Evolutionary conservation across 2,329 filamentous ascomycete species (phyloP).

Genomic region (Huntiella savannae): DNA sequence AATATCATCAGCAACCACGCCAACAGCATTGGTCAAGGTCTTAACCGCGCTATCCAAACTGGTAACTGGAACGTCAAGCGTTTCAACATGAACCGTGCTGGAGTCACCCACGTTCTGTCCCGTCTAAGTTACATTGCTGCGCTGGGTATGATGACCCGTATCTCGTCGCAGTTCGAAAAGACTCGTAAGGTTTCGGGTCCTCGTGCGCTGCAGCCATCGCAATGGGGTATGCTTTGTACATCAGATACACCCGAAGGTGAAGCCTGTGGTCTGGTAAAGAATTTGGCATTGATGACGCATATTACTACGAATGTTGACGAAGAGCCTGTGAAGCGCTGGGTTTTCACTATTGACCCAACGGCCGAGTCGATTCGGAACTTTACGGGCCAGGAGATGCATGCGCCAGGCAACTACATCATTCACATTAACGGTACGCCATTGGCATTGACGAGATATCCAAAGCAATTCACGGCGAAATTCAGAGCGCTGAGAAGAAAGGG

Average conservation of each 20-base stretch:
- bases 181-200: conserved; percentile 92
- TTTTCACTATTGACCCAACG: conserved; percentile 72
- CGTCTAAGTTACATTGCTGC: conserved; percentile 91
- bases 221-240: conserved; percentile 95
- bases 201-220: conserved; percentile 85
- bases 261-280: conserved; percentile 94
- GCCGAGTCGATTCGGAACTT: conserved; percentile 55
- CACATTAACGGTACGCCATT: conserved; percentile 92
- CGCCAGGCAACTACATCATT: conserved; percentile 67
- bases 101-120: conserved; percentile 90
- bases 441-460: conserved; percentile 69
- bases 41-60: conserved; percentile 91
- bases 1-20: conserved; percentile 70
- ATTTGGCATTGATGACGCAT: conserved; percentile 94
- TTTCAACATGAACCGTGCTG: conserved; percentile 95
- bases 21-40: conserved; percentile 73
- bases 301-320: conserved; percentile 96
- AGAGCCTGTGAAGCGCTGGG: conserved; percentile 66
- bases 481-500: conserved; percentile 74
- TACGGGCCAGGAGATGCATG: conserved; percentile 69
- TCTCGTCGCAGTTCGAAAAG: conserved; percentile 97
- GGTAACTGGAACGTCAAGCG: conserved; percentile 97
- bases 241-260: conserved; percentile 98
- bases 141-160: conserved; percentile 98
- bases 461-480: conserved; percentile 70